These are phyloP conservation scores for Ramularia endophylla DNA, from an alignment of 2,329 filamentous ascomycete genomes.

Conservation along the genomic window DNA sequence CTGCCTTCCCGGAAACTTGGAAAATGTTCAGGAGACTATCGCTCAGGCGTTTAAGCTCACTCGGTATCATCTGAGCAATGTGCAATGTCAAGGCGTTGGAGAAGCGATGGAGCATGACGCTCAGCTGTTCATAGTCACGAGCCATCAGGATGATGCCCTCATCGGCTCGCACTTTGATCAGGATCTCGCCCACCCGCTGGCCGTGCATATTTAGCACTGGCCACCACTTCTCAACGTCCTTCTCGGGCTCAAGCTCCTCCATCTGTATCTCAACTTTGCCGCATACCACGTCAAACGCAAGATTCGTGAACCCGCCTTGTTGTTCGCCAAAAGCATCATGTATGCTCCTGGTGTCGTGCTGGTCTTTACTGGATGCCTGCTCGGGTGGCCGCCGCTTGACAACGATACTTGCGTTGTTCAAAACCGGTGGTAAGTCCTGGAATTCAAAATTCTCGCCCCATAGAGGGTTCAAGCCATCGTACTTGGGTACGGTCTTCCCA, in stretches of 20 bases:
- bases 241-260: constrained; percentile 68
- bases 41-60: constrained; percentile 71
- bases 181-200: constrained; percentile 72
- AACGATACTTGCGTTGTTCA: constrained; percentile 64
- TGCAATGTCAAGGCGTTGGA: constrained; percentile 76
- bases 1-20: constrained; percentile 77
- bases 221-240: constrained; percentile 81
- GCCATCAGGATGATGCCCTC: constrained; percentile 85
- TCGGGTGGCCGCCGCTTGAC: constrained; percentile 56
- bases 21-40: constrained; percentile 91
- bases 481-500: constrained; percentile 67
- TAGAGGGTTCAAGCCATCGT: constrained; percentile 66
- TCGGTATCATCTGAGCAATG: constrained; percentile 71
- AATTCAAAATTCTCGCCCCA: constrained; percentile 82
- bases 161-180: constrained; percentile 76
- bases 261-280: constrained; percentile 78
- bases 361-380: constrained; percentile 23
- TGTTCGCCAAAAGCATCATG: constrained; percentile 35
- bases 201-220: constrained; percentile 70
- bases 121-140: constrained; percentile 76
- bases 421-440: constrained; percentile 61
- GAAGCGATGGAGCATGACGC: constrained; percentile 79
- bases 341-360: constrained; percentile 28
- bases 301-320: constrained; percentile 39
- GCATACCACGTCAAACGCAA: constrained; percentile 46